Evolutionary conservation across 371 early-diverging fungal genomes (phyloP).

Genomic region (Hamiltosporidium magnivora): DNA sequence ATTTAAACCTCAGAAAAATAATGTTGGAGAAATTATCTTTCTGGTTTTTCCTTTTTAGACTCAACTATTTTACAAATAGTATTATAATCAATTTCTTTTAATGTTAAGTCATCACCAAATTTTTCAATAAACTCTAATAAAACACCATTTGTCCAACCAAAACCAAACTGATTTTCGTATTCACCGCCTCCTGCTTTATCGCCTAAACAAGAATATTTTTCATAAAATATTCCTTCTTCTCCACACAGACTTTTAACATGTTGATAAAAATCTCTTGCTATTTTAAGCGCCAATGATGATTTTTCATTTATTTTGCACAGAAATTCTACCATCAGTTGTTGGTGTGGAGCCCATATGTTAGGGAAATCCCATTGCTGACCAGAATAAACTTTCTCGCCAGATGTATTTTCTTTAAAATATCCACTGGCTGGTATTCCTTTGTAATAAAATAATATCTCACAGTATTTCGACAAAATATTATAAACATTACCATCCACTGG

Average conservation of each 20-base stretch:
- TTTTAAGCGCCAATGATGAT: conserved; percentile 44
- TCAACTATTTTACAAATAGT: no score
- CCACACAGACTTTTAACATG: not conserved
- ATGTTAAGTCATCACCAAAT: conserved; percentile 52
- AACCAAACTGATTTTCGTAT: conserved; percentile 68
- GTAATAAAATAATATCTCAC: conserved; percentile 8
- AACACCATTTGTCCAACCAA: conserved; percentile 81
- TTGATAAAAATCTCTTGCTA: conserved; percentile 60
- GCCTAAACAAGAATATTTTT: conserved; percentile 62
- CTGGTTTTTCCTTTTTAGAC: no score
- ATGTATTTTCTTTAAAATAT: conserved; percentile 59
- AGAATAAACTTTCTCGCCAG: conserved; percentile 54
- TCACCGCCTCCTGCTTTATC: conserved; percentile 66
- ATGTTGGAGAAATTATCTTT: no score
- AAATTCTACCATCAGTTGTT: conserved; percentile 37
- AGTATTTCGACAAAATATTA: not conserved
- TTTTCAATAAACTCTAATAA: conserved; percentile 60
- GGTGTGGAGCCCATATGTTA: conserved; percentile 64
- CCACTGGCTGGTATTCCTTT: conserved; percentile 60
- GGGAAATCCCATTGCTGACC: conserved; percentile 75
- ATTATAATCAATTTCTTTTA: no score
- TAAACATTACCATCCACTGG: not conserved
- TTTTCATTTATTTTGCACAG: not conserved
- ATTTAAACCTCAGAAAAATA: no score
- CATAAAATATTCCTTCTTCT: conserved; percentile 61